These are phyloP conservation scores for Vaccinium myrtillus DNA, from an alignment of 148 eudicot genomes.

Conservation along the genomic window DNA sequence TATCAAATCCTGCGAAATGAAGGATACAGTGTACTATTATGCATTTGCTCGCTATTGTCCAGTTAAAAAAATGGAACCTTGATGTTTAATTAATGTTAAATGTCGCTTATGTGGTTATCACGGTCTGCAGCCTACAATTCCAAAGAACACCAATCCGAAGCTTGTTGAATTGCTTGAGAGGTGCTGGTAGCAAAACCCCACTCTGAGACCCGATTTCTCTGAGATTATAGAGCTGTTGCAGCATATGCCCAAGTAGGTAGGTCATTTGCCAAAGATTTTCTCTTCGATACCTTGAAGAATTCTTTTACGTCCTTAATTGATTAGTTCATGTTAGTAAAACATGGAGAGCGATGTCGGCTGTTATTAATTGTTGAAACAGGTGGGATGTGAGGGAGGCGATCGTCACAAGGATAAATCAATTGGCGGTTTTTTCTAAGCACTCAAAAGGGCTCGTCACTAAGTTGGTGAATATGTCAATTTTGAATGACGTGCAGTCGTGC, in stretches of 20 bases:
- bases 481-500: not conserved
- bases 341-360: not conserved
- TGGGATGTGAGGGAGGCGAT: not conserved
- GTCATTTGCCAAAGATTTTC: not conserved
- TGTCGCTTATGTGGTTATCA: slow-evolving; percentile 13
- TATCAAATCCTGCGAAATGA: not conserved
- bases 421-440: slow-evolving; percentile 17
- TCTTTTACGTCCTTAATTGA: slow-evolving; percentile 12
- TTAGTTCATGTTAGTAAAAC: slow-evolving; percentile 16
- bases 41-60: not conserved
- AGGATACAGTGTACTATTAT: not conserved
- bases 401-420: slow-evolving; percentile 12
- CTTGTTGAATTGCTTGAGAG: slow-evolving; percentile 48
- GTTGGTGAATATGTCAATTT: not conserved
- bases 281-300: slow-evolving; percentile 3
- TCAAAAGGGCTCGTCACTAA: slow-evolving; percentile 22
- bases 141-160: slow-evolving; percentile 54
- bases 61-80: not conserved
- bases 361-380: not conserved
- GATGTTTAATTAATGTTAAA: not conserved
- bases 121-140: slow-evolving; percentile 70
- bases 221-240: slow-evolving; percentile 46
- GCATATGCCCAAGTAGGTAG: slow-evolving; percentile 46
- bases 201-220: slow-evolving; percentile 54
- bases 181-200: slow-evolving; percentile 78